phyloP scores from a whole-genome alignment of 768 basidiomycete species.

The Lentinula aciculospora region DNA sequence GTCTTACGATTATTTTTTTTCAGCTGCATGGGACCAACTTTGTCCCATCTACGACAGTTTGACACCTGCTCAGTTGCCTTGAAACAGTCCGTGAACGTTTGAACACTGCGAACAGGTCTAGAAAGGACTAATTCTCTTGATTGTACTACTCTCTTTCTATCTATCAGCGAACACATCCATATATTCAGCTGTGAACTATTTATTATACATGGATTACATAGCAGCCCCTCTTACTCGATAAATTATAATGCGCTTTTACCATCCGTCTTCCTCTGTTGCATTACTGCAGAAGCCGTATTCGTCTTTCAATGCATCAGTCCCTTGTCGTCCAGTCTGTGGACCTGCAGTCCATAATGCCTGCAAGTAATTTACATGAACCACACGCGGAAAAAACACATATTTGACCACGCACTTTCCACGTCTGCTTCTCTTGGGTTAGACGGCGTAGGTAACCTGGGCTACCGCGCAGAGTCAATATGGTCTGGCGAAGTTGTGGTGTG shows the following conservation, averaged over 20 bases:
- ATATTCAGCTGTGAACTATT: background rate
- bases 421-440: background rate
- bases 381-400: background rate
- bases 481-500: background rate
- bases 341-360: conserved; percentile 5
- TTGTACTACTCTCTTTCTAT: background rate
- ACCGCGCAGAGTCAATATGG: background rate
- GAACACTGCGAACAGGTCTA: too few species aligned
- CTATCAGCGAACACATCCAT: background rate
- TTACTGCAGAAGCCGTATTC: background rate
- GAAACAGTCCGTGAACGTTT: background rate
- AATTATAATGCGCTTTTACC: background rate
- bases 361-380: background rate
- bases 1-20: background rate
- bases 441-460: background rate
- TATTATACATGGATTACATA: background rate
- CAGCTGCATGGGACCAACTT: conserved; percentile 5
- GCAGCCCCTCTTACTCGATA: background rate
- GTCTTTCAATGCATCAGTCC: background rate
- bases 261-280: background rate
- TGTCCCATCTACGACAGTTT: conserved; percentile 1
- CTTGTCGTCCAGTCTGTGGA: background rate
- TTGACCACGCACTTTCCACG: background rate
- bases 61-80: background rate
- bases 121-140: too few species aligned